Evolutionary conservation across 768 basidiomycete genomes (phyloP).

Genomic region (Lentinula sp.): DNA sequence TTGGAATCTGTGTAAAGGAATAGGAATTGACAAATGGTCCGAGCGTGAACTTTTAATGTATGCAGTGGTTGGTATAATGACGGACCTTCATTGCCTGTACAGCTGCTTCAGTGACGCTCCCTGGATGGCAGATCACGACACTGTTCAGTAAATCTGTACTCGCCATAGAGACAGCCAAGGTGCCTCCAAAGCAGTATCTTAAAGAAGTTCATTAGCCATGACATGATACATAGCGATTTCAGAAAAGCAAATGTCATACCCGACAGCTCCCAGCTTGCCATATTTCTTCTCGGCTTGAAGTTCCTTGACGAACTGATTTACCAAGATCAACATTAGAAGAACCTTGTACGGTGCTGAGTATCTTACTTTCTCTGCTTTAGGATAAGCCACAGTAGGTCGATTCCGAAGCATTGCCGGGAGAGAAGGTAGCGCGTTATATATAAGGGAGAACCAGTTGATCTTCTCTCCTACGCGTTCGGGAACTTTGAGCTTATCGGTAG

Average conservation of each 20-base stretch:
- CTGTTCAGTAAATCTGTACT: conserved; percentile 28
- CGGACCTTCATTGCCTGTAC: conserved; percentile 28
- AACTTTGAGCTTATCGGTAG: conserved; percentile 15
- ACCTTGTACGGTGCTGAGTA: neutral
- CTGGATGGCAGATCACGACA: conserved; percentile 37
- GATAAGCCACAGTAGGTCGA: conserved; percentile 24
- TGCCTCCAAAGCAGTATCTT: conserved; percentile 41
- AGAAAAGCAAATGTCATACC: conserved; percentile 20
- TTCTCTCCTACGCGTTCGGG: conserved; percentile 28
- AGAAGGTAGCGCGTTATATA: conserved; percentile 18
- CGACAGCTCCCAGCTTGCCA: conserved; percentile 35
- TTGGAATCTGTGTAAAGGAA: conserved; percentile 10
- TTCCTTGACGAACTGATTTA: conserved; percentile 28
- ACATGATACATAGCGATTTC: neutral
- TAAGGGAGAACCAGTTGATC: conserved; percentile 16
- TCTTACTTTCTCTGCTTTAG: conserved; percentile 23
- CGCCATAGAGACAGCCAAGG: conserved; percentile 29
- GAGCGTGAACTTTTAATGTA: neutral
- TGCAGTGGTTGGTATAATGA: neutral
- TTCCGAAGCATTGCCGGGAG: conserved; percentile 23
- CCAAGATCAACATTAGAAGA: neutral
- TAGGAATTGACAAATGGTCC: no score
- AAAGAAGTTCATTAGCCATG: neutral
- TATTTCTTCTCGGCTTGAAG: conserved; percentile 34
- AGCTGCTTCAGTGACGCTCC: conserved; percentile 23